Evolutionary conservation across 768 basidiomycete species (phyloP).

Genomic region (Mycena crocata): DNA sequence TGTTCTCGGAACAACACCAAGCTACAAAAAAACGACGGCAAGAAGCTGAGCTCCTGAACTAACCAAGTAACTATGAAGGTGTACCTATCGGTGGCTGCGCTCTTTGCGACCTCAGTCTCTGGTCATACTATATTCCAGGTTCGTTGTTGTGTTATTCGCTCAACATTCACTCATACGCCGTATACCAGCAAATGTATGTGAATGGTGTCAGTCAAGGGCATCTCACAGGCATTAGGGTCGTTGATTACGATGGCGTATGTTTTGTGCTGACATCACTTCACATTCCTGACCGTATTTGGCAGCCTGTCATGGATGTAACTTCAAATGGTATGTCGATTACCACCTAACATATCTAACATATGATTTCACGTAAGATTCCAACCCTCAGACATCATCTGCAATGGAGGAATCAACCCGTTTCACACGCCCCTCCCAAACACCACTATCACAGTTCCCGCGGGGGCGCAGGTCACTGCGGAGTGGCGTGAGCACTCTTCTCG

Average conservation of each 20-base stretch:
- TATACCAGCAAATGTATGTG: conserved; percentile 57
- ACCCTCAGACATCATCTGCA: conserved; percentile 63
- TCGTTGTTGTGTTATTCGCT: background rate
- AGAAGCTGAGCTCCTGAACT: background rate
- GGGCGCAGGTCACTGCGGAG: conserved; percentile 63
- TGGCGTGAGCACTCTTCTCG: conserved; percentile 49
- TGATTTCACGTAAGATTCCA: background rate
- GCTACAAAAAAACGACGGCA: conserved; percentile 5
- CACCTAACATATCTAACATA: background rate
- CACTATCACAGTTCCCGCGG: conserved; percentile 63
- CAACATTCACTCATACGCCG: background rate
- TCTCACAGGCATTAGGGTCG: conserved; percentile 53
- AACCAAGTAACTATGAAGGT: conserved; percentile 11
- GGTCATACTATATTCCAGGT: conserved; percentile 31
- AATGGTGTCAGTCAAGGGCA: conserved; percentile 63
- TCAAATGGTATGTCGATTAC: conserved; percentile 51
- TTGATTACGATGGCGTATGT: conserved; percentile 57
- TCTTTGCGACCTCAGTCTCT: conserved; percentile 18
- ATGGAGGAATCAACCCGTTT: conserved; percentile 69
- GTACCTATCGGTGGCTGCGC: background rate
- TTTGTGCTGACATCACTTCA: background rate
- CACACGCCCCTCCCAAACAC: conserved; percentile 57
- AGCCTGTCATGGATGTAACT: conserved; percentile 69
- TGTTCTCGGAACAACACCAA: conserved; percentile 4
- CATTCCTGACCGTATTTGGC: background rate